Evolutionary conservation across 495 filamentous ascomycete species (phyloP).

Genomic region (Penicillium coprophilum): DNA sequence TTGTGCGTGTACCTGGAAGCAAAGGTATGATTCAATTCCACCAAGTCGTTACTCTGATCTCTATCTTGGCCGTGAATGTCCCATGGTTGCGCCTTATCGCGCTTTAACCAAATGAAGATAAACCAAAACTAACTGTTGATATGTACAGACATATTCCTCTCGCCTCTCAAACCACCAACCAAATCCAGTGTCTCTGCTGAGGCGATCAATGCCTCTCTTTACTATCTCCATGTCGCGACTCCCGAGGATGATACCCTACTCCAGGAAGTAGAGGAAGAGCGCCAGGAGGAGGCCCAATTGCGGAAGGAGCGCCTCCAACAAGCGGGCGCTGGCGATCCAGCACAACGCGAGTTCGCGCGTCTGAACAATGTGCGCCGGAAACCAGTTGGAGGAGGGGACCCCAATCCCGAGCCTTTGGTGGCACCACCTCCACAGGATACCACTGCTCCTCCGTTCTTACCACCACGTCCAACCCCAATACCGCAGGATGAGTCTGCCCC

Average conservation of each 20-base stretch:
- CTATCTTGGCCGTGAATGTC: background rate
- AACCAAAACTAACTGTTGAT: conserved; percentile 18
- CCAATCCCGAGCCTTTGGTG: conserved; percentile 11
- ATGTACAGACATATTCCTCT: conserved; percentile 82
- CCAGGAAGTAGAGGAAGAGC: conserved; percentile 43
- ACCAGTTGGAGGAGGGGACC: conserved; percentile 31
- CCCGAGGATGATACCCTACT: conserved; percentile 58
- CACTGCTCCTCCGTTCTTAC: background rate
- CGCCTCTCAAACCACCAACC: conserved; percentile 78
- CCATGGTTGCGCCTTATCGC: background rate
- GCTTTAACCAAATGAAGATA: conserved; percentile 16
- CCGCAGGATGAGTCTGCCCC: background rate
- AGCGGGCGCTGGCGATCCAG: conserved; percentile 23
- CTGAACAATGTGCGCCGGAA: conserved; percentile 47
- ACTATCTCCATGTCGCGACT: conserved; percentile 81
- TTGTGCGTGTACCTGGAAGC: conserved; percentile 87
- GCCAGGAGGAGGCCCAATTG: conserved; percentile 46
- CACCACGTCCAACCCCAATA: background rate
- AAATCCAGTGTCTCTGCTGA: conserved; percentile 80
- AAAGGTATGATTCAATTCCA: conserved; percentile 56
- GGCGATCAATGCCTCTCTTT: conserved; percentile 84
- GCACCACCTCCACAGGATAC: conserved; percentile 6
- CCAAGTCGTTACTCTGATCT: background rate
- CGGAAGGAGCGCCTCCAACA: conserved; percentile 39
- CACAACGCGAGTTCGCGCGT: conserved; percentile 33